Conservation (phyloP, 495 filamentous ascomycete genomes). For the Sporormia fimetaria region DNA sequence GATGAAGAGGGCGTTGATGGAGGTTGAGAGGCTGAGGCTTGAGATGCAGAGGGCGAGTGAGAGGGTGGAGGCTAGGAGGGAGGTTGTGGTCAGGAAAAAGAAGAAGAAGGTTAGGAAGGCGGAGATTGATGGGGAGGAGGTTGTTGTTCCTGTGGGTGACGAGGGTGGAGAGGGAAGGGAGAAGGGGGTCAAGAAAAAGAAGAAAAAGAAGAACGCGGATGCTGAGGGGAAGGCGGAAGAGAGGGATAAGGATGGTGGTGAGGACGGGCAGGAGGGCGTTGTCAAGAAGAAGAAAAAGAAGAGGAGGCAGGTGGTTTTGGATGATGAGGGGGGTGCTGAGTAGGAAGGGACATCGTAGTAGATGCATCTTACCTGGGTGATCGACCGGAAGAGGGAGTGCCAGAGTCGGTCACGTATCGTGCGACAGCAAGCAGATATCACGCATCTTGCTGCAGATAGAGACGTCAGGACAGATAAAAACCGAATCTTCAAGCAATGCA, state of each 20-base stretch:
- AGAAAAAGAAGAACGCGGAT: conserved; percentile 39
- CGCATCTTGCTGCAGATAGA: too few relatives aligned
- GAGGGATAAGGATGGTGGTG: conserved; percentile 1
- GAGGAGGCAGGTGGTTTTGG: conserved; percentile 20
- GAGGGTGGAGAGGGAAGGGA: conserved; percentile 29
- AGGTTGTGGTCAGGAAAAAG: conserved; percentile 67
- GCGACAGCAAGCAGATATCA: too few relatives aligned
- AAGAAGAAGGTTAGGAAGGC: conserved; percentile 41
- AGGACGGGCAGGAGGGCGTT: background rate
- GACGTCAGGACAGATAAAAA: too few relatives aligned
- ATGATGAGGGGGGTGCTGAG: conserved; percentile 1
- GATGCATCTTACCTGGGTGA: too few relatives aligned
- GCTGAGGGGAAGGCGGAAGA: background rate
- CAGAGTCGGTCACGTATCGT: too few relatives aligned
- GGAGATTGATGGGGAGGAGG: conserved; percentile 10
- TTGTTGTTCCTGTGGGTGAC: conserved; percentile 1
- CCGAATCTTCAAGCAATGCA: too few relatives aligned
- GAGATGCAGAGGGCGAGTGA: conserved; percentile 91
- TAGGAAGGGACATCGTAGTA: too few relatives aligned
- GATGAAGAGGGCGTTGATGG: conserved; percentile 71
- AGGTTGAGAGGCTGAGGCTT: conserved; percentile 71
- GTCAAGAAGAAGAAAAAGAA: conserved; percentile 23
- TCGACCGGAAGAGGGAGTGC: too few relatives aligned
- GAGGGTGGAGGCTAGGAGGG: conserved; percentile 57
- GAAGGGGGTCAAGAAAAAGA: conserved; percentile 37